Evolutionary conservation across 805 yeast genomes (phyloP), one percentile per base, ranked within the genome.

Genomic region (Hanseniaspora hatyaiensis): DNA sequence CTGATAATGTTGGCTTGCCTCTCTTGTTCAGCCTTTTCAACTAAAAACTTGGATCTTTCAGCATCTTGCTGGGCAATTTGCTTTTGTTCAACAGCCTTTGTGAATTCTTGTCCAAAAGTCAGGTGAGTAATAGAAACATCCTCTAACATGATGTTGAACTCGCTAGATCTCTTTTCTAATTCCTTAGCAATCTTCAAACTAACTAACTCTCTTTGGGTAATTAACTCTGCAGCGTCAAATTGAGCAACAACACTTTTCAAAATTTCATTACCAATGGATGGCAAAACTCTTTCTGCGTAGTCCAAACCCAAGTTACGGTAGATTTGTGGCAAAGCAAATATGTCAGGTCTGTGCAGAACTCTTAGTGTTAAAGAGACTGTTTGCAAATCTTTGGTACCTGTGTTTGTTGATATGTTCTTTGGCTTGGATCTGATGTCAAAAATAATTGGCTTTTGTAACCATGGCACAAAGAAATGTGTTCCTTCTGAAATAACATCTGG

Each of bases 31-130:
- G 97, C 97, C 62, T 82, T 82, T 61, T 88, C 96, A 49, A 92
- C 96, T 46, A 85, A 71, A 61, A 77, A 92, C 60, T 82, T 82
- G 51, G 97, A 96, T 56, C 98, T 76, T 70, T 92, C 97, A 20
- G 98, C 97, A 62, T 92, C 98, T 68, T 92, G 98, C 69, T 92
- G 98, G 28, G 98, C 98, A 67, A 92, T 94, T 68, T 92, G 97
- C 65, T 92, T 92, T 69, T 85, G 95, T 69, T 92, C 98, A 51
- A 92, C 98, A 29, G 98, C 97, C 66, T 84, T 88, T 47, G 98
- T 92, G 71, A 92, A 92, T 62, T 92, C 98, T 54, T 74, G 75
- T 47, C 98, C 97, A 64, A 92, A 92, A 0, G 96, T 85, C 85
- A 92, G 80, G 67, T 92, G 98, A 13, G 98, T 92, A 55, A 92